These are phyloP conservation scores for Trypanosoma conorhini DNA, from an alignment of 208 protist species.

Conservation along the genomic window DNA sequence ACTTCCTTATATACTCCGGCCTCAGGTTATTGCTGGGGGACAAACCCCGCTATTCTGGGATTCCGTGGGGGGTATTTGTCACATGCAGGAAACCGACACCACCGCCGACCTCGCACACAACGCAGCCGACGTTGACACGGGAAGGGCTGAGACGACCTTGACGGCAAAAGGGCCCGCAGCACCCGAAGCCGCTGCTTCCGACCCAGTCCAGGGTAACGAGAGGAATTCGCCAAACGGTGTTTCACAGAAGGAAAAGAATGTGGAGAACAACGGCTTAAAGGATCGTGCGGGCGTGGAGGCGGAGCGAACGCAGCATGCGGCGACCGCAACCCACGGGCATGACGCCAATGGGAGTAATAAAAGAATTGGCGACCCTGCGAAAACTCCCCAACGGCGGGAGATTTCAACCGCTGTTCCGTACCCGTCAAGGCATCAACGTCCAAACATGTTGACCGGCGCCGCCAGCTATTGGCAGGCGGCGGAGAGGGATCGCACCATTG, in stretches of 20 bases:
- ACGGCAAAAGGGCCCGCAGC: background rate
- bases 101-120: background rate
- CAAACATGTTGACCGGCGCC: background rate
- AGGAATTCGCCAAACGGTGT: background rate
- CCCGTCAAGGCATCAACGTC: background rate
- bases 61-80: too few relatives aligned
- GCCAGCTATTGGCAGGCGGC: slow-evolving; percentile 28
- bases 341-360: background rate
- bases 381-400: background rate
- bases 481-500: slow-evolving; percentile 30
- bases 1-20: too few relatives aligned
- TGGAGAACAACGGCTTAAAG: too few relatives aligned
- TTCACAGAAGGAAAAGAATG: too few relatives aligned
- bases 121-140: background rate
- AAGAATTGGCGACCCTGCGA: background rate
- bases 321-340: too few relatives aligned
- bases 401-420: background rate
- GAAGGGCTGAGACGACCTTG: background rate
- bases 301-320: too few relatives aligned
- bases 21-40: too few relatives aligned
- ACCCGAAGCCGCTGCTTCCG: background rate
- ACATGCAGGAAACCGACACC: background rate
- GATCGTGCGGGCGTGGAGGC: too few relatives aligned
- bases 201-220: background rate
- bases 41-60: too few relatives aligned